Percentiles rank a stretch among this genome's conserved stretches.
These are phyloP conservation scores for Gaultheria prostrata DNA, from an alignment of 148 eudicot genomes.

Conservation along the genomic window DNA sequence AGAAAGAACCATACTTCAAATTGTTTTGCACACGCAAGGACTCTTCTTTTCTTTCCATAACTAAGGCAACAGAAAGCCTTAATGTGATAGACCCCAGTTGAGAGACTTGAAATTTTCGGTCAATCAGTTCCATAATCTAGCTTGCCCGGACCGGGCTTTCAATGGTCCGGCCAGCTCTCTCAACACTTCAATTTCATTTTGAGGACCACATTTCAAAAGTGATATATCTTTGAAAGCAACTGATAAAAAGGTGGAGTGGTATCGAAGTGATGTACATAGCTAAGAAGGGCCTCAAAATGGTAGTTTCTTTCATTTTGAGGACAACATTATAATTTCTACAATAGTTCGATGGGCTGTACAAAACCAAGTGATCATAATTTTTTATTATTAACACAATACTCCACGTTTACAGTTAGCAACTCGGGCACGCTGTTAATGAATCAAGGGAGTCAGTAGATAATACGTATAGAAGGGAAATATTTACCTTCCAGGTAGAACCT, in stretches of 20 bases:
- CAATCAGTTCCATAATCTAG: too few species aligned
- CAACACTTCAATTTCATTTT: too few species aligned
- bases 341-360: neutral
- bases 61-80: too few species aligned
- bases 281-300: neutral
- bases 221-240: neutral
- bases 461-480: neutral
- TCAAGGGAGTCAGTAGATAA: neutral
- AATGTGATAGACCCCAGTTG: too few species aligned
- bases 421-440: neutral
- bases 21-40: too few species aligned
- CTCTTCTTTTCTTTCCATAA: too few species aligned
- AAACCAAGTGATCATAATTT: neutral
- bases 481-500: conserved; percentile 85
- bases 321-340: neutral
- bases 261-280: neutral
- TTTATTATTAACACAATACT: neutral
- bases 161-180: too few species aligned
- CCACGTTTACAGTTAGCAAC: neutral
- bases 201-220: neutral
- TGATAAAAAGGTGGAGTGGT: neutral
- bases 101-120: too few species aligned
- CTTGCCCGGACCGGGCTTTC: too few species aligned
- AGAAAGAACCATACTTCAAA: too few species aligned
- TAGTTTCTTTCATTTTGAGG: neutral